Evolutionary conservation across 768 basidiomycete species (phyloP), one percentile per base, ranked within the genome.

Genomic region (Lentinula sp.): DNA sequence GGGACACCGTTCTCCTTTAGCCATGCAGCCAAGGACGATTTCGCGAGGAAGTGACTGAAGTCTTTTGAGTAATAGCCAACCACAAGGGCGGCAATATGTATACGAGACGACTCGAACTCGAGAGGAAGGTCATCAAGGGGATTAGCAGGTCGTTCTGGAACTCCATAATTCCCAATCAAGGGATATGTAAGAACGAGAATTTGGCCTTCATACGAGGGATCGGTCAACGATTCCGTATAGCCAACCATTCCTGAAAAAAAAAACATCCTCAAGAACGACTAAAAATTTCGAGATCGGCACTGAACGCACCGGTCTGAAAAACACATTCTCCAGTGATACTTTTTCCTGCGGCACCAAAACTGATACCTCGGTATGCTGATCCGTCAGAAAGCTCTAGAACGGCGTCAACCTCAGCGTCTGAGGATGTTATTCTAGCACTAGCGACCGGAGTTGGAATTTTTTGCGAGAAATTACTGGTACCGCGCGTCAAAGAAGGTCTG

Each of bases 121-220:
- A 73, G 72, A 2, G 90, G 88, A 48, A 94, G 75, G 32, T 77
- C 74, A 63, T 87, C 82, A 43, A 83, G 68, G 37, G 69, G 70
- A 66, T 73, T 72, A 35, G 66, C 64, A 4, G 78, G 76, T 59
- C 93, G 86, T 63, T 81, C 81, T 57, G 97, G 97, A 23, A 98
- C 95, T 69, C 97, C 97, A 71, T 99, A 99, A 72, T 98, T 98
- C 41, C 97, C 97, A 65, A 98, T 79, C 67, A 99, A 81, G 13
- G 97, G 97, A 76, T 98, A 98, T 1, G 97, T 98, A 66, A 98
- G 82, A 65, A 99, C 86, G 62, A 99, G 88, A 70, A 99, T 98
- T 75, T 98, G 97, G 39, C 95, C 94, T 73, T 96, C 88, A 75
- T 99, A 99, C 1, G 96, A 98, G 18, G 97, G 97, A 73, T 98